Evolutionary conservation across 2,329 filamentous ascomycete species (phyloP).

Genomic region (Colletotrichum gloeosporioides): DNA sequence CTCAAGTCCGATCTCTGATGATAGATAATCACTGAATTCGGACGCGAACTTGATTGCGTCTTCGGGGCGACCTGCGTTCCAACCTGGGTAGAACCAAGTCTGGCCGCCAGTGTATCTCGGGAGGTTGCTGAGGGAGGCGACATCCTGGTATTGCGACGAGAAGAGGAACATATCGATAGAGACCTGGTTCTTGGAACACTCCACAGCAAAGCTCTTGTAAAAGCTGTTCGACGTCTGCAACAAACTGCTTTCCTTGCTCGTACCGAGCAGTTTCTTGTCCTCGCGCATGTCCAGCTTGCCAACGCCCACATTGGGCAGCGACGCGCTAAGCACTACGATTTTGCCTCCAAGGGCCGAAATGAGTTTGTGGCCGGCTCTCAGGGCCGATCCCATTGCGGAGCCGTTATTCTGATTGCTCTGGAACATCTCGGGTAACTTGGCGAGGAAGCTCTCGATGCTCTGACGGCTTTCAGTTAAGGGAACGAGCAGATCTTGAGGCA

Average conservation of each 20-base stretch:
- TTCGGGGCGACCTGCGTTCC: conserved; percentile 92
- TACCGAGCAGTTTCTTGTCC: conserved; percentile 94
- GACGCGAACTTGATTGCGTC: conserved; percentile 98
- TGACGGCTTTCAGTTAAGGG: conserved; percentile 86
- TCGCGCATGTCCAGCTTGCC: conserved; percentile 93
- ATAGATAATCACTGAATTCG: conserved; percentile 97
- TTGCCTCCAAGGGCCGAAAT: conserved; percentile 95
- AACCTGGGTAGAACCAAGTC: conserved; percentile 98
- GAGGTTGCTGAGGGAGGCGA: conserved; percentile 93
- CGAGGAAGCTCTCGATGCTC: conserved; percentile 90
- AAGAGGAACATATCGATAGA: conserved; percentile 99
- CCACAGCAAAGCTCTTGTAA: conserved; percentile 98
- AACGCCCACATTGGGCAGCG: conserved; percentile 86
- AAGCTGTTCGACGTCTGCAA: conserved; percentile 94
- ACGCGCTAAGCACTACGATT: conserved; percentile 88
- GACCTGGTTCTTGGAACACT: conserved; percentile 98
- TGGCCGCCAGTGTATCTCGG: conserved; percentile 96
- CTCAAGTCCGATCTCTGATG: conserved; percentile 93
- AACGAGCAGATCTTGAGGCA: conserved; percentile 89
- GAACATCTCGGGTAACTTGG: conserved; percentile 95
- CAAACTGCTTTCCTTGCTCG: conserved; percentile 86
- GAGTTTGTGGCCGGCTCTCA: conserved; percentile 92
- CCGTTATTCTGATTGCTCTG: conserved; percentile 87
- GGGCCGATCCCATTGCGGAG: conserved; percentile 93
- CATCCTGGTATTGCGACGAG: conserved; percentile 95